Percentiles rank a stretch among this genome's conserved stretches.
phyloP scores from a whole-genome alignment of 352 stramenopile species.

The Phytophthora cryptogea region DNA sequence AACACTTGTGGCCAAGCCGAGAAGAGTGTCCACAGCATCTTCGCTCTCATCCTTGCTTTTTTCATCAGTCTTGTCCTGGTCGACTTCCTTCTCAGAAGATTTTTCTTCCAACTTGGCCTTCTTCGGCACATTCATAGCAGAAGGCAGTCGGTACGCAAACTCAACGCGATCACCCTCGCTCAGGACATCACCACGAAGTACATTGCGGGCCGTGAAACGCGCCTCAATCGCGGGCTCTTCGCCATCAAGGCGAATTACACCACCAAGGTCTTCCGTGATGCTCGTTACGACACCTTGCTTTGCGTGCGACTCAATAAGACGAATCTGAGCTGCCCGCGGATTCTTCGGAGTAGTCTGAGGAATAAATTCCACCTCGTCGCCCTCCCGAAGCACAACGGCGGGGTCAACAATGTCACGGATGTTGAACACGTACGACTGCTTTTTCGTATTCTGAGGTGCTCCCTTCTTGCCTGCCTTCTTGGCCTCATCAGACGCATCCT shows the following conservation, averaged over 20 bases:
- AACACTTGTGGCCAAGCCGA: slow-evolving; percentile 55
- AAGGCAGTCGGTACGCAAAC: slow-evolving; percentile 50
- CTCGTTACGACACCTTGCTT: slow-evolving; percentile 61
- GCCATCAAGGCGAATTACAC: slow-evolving; percentile 60
- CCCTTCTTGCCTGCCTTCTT: slow-evolving; percentile 34
- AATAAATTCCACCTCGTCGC: slow-evolving; percentile 75
- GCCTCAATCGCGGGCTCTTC: slow-evolving; percentile 40
- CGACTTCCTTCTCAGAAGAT: slow-evolving; percentile 14
- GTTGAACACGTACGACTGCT: slow-evolving; percentile 56
- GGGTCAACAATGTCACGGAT: slow-evolving; percentile 69
- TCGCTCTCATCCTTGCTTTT: slow-evolving; percentile 16
- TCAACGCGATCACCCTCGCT: slow-evolving; percentile 74
- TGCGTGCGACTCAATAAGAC: slow-evolving; percentile 54
- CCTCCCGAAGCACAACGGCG: slow-evolving; percentile 62
- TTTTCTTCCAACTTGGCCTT: slow-evolving; percentile 24
- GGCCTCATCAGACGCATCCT: slow-evolving; percentile 11
- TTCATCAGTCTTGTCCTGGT: slow-evolving; percentile 17
- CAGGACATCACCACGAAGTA: slow-evolving; percentile 67
- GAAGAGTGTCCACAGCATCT: slow-evolving; percentile 16
- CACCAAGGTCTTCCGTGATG: slow-evolving; percentile 54
- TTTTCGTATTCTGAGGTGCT: slow-evolving; percentile 15
- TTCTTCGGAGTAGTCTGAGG: slow-evolving; percentile 51
- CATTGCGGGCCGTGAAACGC: slow-evolving; percentile 49
- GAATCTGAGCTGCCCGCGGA: slow-evolving; percentile 56
- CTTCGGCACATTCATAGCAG: slow-evolving; percentile 24